Conservation (phyloP, 2,329 filamentous ascomycete genomes). For the Clarireedia monteithiana region DNA sequence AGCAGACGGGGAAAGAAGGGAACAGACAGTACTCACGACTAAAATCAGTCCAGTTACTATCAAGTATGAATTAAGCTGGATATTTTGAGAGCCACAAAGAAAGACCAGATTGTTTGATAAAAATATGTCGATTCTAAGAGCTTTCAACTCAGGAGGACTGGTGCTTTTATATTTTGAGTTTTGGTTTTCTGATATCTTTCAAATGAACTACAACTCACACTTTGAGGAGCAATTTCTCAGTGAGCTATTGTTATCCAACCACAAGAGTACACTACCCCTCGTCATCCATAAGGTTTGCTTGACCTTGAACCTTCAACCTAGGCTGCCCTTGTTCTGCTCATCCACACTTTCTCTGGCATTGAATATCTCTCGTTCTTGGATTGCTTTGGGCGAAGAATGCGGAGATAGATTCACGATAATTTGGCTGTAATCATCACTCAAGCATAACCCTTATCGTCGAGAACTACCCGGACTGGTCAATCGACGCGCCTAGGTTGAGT, state of each 20-base stretch:
- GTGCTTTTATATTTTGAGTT: constrained; percentile 6
- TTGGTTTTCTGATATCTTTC: neutral
- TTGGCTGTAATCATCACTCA: constrained; percentile 11
- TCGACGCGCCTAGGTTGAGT: constrained; percentile 12
- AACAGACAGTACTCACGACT: too few relatives aligned
- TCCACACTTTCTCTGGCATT: constrained; percentile 25
- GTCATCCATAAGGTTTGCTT: constrained; percentile 25
- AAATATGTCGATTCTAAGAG: neutral
- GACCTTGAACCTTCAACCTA: constrained; percentile 23
- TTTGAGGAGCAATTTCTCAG: neutral
- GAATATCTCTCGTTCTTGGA: constrained; percentile 16
- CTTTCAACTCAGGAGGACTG: neutral
- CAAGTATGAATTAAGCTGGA: too few relatives aligned
- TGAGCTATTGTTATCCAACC: constrained; percentile 13
- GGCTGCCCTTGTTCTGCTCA: constrained; percentile 20
- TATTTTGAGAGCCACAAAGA: too few relatives aligned
- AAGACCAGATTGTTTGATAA: neutral
- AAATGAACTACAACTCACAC: neutral
- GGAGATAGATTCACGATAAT: constrained; percentile 24
- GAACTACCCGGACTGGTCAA: constrained; percentile 11
- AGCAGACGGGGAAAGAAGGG: too few relatives aligned
- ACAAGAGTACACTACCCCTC: constrained; percentile 16
- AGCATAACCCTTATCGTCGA: constrained; percentile 22
- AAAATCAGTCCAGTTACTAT: too few relatives aligned
- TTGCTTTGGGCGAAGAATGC: constrained; percentile 13